These are phyloP conservation scores for Hyphodiscus sp. DNA, from an alignment of 2,329 filamentous ascomycete species.

Conservation along the genomic window DNA sequence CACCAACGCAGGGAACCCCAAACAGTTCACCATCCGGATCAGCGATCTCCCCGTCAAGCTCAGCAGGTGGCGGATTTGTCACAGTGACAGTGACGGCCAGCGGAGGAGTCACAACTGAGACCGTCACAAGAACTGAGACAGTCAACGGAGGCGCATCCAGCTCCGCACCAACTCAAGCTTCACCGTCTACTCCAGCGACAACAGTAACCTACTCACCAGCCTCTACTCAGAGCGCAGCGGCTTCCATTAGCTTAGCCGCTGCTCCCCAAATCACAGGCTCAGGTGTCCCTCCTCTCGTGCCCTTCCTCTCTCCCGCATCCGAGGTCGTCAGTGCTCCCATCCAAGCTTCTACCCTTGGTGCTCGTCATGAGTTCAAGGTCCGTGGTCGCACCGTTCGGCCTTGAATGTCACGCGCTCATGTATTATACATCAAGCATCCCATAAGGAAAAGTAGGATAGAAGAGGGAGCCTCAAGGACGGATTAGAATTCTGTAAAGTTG, in stretches of 20 bases:
- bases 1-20: not conserved
- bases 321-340: not conserved
- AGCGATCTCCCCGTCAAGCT: not conserved
- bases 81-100: conserved; percentile 1
- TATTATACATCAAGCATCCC: too few relatives aligned
- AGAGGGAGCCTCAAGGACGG: too few relatives aligned
- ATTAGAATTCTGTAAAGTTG: too few relatives aligned
- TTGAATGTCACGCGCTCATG: too few relatives aligned
- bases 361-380: not conserved
- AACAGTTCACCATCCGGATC: not conserved
- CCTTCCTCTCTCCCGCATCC: not conserved
- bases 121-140: not conserved
- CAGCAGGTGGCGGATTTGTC: not conserved
- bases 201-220: not conserved
- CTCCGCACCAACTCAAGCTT: not conserved
- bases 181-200: not conserved
- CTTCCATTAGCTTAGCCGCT: not conserved
- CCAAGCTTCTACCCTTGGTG: not conserved
- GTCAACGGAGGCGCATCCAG: not conserved
- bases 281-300: not conserved
- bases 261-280: not conserved
- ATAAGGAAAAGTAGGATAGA: too few relatives aligned
- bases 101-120: not conserved
- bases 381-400: too few relatives aligned
- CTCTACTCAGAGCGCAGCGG: not conserved